These are phyloP conservation scores for Talaromyces liani DNA, from an alignment of 495 filamentous ascomycete species.

Conservation along the genomic window DNA sequence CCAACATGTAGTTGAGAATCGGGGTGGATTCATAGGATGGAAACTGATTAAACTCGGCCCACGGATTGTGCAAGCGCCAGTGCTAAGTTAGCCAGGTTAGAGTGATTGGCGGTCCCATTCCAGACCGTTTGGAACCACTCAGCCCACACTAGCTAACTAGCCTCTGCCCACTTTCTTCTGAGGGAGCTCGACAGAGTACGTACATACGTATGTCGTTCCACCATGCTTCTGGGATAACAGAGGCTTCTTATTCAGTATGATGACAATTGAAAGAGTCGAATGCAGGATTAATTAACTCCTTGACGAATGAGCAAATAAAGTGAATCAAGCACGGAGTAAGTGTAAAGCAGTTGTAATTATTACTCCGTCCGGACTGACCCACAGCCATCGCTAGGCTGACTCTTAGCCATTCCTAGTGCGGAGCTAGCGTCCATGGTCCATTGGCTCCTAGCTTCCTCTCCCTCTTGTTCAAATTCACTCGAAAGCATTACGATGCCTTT, in stretches of 20 bases:
- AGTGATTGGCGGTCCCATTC: background rate
- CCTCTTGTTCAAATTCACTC: background rate
- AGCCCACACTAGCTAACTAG: background rate
- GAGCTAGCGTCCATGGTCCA: background rate
- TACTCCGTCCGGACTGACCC: background rate
- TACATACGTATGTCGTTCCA: background rate
- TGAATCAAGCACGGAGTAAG: background rate
- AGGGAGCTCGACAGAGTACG: background rate
- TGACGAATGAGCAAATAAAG: background rate
- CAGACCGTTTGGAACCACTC: background rate
- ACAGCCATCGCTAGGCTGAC: background rate
- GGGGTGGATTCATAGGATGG: background rate
- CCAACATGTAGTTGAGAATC: background rate
- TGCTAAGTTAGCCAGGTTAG: background rate
- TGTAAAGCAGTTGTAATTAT: background rate
- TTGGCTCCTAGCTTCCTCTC: background rate
- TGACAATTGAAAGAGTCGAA: background rate
- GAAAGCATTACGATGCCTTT: background rate
- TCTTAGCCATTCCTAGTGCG: no score
- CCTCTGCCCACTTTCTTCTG: background rate
- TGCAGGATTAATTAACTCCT: background rate
- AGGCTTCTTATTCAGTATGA: no score
- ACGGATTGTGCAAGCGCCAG: background rate
- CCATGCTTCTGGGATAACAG: no score
- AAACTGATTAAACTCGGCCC: background rate